Evolutionary conservation across 169 alveolate species (phyloP).

Genomic region (Neospora caninum): DNA sequence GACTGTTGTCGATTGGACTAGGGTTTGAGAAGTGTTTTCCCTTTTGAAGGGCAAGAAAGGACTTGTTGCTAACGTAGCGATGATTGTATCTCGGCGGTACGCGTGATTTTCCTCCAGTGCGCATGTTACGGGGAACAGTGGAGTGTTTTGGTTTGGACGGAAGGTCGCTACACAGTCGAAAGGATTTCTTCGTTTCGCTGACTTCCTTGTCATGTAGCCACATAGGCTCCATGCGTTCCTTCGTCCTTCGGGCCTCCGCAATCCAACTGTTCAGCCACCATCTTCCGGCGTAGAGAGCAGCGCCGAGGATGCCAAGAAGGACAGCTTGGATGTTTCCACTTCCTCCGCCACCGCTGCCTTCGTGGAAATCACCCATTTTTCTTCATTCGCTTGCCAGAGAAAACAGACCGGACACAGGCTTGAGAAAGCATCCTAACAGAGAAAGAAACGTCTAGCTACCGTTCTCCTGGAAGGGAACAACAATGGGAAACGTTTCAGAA

Average conservation of each 20-base stretch:
- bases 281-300: slow-evolving; percentile 2
- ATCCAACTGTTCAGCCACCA: slow-evolving; percentile 30
- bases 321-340: neutral
- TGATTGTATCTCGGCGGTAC: too few species aligned
- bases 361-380: neutral
- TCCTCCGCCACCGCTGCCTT: neutral
- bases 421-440: neutral
- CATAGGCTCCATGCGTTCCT: slow-evolving; percentile 31
- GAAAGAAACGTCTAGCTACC: neutral
- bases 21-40: too few species aligned
- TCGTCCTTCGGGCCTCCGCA: neutral
- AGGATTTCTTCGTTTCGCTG: neutral
- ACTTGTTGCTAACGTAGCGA: too few species aligned
- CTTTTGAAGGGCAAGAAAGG: too few species aligned
- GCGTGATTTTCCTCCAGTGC: too few species aligned
- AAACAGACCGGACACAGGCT: neutral
- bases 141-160: too few species aligned
- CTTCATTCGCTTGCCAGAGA: neutral
- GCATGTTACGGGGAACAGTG: too few species aligned
- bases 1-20: too few species aligned
- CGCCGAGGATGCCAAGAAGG: neutral
- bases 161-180: too few species aligned
- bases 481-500: too few species aligned
- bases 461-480: neutral
- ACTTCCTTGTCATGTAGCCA: slow-evolving; percentile 23